A percentile compares a stretch with the other conserved stretches of the same genome.
Evolutionary conservation across 1,284 basidiomycete genomes (phyloP).

Genomic region (Inonotus hispidus): DNA sequence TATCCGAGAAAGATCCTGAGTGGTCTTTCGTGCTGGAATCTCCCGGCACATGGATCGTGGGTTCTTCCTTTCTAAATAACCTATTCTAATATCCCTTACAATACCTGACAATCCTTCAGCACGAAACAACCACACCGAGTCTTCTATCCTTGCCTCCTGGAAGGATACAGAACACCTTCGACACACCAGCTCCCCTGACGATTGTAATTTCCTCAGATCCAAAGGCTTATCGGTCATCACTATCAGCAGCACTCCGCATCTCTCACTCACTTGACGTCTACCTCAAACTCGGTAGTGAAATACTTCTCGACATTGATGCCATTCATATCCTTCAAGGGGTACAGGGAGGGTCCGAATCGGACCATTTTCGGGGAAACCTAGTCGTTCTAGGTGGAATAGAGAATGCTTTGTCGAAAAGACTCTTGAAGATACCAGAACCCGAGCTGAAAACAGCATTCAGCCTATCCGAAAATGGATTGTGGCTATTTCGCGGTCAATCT

Average conservation of each 20-base stretch:
- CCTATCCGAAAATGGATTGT: background rate
- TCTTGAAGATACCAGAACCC: background rate
- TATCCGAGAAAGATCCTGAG: background rate
- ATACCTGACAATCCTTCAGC: background rate
- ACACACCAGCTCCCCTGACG: constrained; percentile 43
- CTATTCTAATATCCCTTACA: background rate
- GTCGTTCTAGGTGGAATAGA: constrained; percentile 31
- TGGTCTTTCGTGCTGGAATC: background rate
- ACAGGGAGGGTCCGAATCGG: background rate
- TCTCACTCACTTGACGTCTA: constrained; percentile 65
- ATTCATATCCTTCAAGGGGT: constrained; percentile 15
- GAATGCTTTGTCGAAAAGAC: constrained; percentile 23
- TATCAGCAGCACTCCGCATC: constrained; percentile 54
- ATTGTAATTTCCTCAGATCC: constrained; percentile 45
- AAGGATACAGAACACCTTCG: constrained; percentile 42
- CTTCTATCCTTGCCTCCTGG: constrained; percentile 35
- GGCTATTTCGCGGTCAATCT: background rate
- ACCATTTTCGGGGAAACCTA: constrained; percentile 43
- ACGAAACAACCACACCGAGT: constrained; percentile 18
- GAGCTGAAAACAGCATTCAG: constrained; percentile 7
- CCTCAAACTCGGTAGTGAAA: constrained; percentile 62
- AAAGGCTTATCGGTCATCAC: constrained; percentile 25
- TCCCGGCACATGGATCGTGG: constrained; percentile 3
- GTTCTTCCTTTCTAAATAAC: background rate
- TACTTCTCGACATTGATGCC: constrained; percentile 45